Conservation (phyloP, 306 rosid genomes). For the Medicago truncatula region MtrunA17r5.0-ANR NC_053042.1:20532001-20532500, state of each 20-base stretch:
- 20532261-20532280: conserved; percentile 50
- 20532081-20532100: neutral
- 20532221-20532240: conserved; percentile 55
- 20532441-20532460: conserved; percentile 35
- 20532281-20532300: conserved; percentile 36
- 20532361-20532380: conserved; percentile 50
- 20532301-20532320: conserved; percentile 23
- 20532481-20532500: conserved; percentile 10
- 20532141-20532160: conserved; percentile 16
- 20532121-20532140: conserved; percentile 21
- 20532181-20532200: conserved; percentile 56
- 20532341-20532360: conserved; percentile 50
- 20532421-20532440: conserved; percentile 47
- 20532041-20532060: neutral
- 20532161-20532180: conserved; percentile 1
- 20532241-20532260: conserved; percentile 56
- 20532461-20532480: conserved; percentile 46
- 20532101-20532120: neutral
- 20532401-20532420: conserved; percentile 58
- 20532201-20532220: conserved; percentile 52
- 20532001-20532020: neutral
- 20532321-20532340: neutral
- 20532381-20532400: conserved; percentile 57
- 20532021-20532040: neutral
- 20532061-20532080: neutral